Conservation (phyloP, 2,329 filamentous ascomycete species). For the Aspergillus fructus region DNA sequence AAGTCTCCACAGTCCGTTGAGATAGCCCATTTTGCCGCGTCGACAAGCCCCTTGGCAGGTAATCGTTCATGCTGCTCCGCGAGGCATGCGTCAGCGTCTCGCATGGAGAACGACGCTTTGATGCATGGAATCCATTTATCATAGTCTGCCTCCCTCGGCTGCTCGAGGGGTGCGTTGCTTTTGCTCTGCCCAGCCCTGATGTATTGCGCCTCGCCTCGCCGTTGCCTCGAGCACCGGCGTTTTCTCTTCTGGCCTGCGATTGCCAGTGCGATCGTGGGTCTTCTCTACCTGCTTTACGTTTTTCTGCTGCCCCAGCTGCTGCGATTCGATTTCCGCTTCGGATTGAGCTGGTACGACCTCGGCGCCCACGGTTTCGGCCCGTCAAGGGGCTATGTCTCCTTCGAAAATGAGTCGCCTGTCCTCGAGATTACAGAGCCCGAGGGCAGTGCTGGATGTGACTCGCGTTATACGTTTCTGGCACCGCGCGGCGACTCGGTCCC, state of each 20-base stretch:
- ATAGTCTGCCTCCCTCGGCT: too few species aligned
- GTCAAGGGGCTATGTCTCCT: slow-evolving; percentile 28
- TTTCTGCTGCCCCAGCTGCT: slow-evolving; percentile 21
- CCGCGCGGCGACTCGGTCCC: slow-evolving; percentile 32
- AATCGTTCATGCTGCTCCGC: too few species aligned
- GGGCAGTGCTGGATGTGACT: slow-evolving; percentile 26
- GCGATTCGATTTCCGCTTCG: slow-evolving; percentile 17
- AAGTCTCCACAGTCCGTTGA: too few species aligned
- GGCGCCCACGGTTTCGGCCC: slow-evolving; percentile 33
- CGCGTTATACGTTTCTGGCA: slow-evolving; percentile 31
- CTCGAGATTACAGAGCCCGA: slow-evolving; percentile 27
- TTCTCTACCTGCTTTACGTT: slow-evolving; percentile 20
- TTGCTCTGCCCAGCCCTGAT: background rate
- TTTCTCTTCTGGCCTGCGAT: background rate
- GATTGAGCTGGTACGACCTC: slow-evolving; percentile 29
- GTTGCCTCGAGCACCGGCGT: background rate
- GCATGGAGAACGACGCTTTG: too few species aligned
- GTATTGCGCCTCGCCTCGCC: background rate
- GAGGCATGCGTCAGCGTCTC: too few species aligned
- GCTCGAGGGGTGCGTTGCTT: background rate
- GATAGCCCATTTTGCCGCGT: too few species aligned
- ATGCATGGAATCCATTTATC: too few species aligned
- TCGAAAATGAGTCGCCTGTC: slow-evolving; percentile 27
- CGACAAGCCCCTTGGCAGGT: too few species aligned
- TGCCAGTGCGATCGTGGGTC: slow-evolving; percentile 10